These are phyloP conservation scores for Capronia coronata DNA, from an alignment of 2,329 filamentous ascomycete genomes.

Conservation along the genomic window DNA sequence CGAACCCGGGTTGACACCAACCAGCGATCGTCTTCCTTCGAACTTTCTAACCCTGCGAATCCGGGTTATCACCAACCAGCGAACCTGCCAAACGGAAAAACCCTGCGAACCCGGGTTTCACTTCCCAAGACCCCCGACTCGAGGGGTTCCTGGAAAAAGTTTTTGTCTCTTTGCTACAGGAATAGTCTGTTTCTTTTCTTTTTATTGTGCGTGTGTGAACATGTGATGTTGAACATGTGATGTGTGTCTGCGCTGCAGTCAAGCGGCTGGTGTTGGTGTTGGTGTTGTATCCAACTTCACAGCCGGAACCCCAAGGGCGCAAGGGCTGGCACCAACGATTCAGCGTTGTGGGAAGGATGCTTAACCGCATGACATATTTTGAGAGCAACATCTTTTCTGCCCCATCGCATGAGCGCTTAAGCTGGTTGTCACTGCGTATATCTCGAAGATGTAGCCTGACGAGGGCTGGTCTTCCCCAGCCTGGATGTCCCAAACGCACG, in stretches of 20 bases:
- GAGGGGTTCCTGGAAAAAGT: constrained; percentile 6
- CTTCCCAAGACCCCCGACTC: constrained; percentile 8
- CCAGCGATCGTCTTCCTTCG: background rate
- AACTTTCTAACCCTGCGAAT: background rate
- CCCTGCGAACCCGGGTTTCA: constrained; percentile 12
- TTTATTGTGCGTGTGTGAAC: background rate
- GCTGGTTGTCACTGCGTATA: no score
- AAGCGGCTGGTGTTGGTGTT: background rate
- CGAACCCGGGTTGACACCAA: constrained; percentile 1
- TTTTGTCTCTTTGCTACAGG: background rate
- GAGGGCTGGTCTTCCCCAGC: no score
- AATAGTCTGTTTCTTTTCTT: background rate
- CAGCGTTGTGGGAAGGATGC: no score
- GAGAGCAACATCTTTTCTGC: no score
- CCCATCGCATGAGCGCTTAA: no score
- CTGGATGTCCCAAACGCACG: no score
- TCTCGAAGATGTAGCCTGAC: no score
- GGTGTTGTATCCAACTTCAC: background rate
- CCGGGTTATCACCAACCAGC: background rate
- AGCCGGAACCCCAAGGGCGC: background rate
- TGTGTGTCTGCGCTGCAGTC: background rate
- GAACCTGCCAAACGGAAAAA: no score
- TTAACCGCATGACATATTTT: no score
- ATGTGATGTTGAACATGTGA: background rate
- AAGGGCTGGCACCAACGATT: no score